phyloP scores from a whole-genome alignment of 2,329 filamentous ascomycete species.

The Cercospora sp. region DNA sequence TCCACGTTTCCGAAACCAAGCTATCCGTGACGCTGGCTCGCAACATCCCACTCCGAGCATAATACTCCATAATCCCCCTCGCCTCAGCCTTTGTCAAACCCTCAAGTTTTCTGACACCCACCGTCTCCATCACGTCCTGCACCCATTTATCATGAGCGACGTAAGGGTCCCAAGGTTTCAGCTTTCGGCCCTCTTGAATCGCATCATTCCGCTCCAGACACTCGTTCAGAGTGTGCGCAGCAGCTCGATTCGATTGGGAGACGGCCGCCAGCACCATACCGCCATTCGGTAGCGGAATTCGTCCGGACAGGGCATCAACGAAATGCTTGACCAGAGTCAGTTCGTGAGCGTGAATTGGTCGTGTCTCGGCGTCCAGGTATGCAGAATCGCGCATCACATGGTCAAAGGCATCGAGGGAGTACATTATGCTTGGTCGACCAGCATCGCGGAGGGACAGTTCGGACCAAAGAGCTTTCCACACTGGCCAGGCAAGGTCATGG shows the following conservation, averaged over 20 bases:
- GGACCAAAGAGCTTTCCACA: slow-evolving; percentile 77
- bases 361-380: slow-evolving; percentile 71
- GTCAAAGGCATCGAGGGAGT: slow-evolving; percentile 75
- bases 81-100: slow-evolving; percentile 75
- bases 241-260: slow-evolving; percentile 63
- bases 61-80: slow-evolving; percentile 85
- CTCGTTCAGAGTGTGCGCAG: slow-evolving; percentile 23
- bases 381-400: slow-evolving; percentile 77
- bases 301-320: slow-evolving; percentile 67
- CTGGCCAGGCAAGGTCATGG: slow-evolving; percentile 73
- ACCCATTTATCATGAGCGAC: slow-evolving; percentile 55
- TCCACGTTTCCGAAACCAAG: slow-evolving; percentile 79
- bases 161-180: slow-evolving; percentile 54
- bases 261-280: slow-evolving; percentile 76
- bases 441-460: slow-evolving; percentile 61
- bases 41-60: slow-evolving; percentile 80
- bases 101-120: slow-evolving; percentile 57
- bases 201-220: slow-evolving; percentile 21
- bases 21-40: slow-evolving; percentile 68
- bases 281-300: slow-evolving; percentile 63
- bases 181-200: slow-evolving; percentile 32
- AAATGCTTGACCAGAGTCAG: slow-evolving; percentile 75
- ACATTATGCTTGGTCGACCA: slow-evolving; percentile 64
- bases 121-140: slow-evolving; percentile 47
- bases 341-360: slow-evolving; percentile 82